Evolutionary conservation across 2,329 filamentous ascomycete genomes (phyloP).

Genomic region (Cadophora sp.): DNA sequence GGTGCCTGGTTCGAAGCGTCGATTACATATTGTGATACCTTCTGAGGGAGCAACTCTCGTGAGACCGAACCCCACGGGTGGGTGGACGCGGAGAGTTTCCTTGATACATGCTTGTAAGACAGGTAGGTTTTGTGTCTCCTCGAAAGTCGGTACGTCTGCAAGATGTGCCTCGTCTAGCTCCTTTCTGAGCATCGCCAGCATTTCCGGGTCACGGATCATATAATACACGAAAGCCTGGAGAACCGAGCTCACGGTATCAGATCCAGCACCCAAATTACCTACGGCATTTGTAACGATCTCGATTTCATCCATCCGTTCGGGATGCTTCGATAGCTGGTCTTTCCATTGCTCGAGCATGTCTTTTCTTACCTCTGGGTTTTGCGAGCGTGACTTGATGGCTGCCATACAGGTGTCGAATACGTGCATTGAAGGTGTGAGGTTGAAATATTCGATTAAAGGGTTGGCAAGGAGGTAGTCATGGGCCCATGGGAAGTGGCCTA

Average conservation of each 20-base stretch:
- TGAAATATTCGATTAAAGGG: conserved; percentile 46
- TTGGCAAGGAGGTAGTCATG: conserved; percentile 48
- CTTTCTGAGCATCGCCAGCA: conserved; percentile 35
- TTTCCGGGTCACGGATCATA: conserved; percentile 41
- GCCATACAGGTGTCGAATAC: conserved; percentile 47
- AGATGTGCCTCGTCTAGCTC: conserved; percentile 38
- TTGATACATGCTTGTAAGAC: conserved; percentile 48
- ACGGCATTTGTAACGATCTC: conserved; percentile 46
- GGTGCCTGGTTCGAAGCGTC: conserved; percentile 41
- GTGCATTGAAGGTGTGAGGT: conserved; percentile 46
- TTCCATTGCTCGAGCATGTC: conserved; percentile 50
- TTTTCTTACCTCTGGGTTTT: conserved; percentile 43
- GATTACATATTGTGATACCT: conserved; percentile 44
- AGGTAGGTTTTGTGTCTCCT: conserved; percentile 43
- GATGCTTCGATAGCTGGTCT: conserved; percentile 42
- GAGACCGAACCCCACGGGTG: conserved; percentile 42
- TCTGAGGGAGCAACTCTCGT: conserved; percentile 39
- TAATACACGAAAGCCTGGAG: conserved; percentile 48
- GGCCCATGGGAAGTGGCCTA: conserved; percentile 46
- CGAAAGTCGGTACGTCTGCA: conserved; percentile 33
- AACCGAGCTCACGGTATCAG: conserved; percentile 47
- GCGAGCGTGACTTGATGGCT: conserved; percentile 44
- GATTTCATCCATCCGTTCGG: conserved; percentile 44
- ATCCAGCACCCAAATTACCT: conserved; percentile 48
- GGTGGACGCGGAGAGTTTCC: conserved; percentile 47